A percentile compares a stretch with the other conserved stretches of the same genome.
Evolutionary conservation across 768 basidiomycete species (phyloP).

Genomic region (Suillus plorans): DNA sequence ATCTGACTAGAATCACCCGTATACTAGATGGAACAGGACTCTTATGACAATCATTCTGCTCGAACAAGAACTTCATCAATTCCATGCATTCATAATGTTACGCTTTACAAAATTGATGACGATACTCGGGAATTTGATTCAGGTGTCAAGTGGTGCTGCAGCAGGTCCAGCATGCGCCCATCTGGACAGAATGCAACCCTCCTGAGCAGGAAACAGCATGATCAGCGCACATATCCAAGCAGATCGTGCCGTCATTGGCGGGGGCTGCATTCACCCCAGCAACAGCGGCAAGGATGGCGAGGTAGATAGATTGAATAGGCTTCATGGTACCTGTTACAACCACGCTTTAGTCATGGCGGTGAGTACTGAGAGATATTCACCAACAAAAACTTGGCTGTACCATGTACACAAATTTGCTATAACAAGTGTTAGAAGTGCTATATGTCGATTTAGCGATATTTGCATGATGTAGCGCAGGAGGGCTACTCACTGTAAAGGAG

Average conservation of each 20-base stretch:
- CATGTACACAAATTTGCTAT: background rate
- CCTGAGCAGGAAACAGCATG: rapidly evolving
- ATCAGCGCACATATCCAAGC: background rate
- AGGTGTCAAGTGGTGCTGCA: background rate
- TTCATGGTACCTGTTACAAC: background rate
- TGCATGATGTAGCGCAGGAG: background rate
- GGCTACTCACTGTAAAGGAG: background rate
- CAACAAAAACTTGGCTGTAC: background rate
- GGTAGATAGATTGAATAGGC: background rate
- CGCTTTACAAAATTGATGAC: background rate
- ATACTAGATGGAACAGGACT: background rate
- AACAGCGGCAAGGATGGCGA: background rate
- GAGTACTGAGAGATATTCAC: background rate
- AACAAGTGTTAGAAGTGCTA: background rate
- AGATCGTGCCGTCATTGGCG: background rate
- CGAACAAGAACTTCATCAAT: background rate
- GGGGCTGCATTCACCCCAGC: background rate
- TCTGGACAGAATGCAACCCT: background rate
- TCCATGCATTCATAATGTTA: background rate
- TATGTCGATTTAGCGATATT: background rate
- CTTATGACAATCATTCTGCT: background rate
- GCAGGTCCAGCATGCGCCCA: background rate
- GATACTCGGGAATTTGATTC: background rate
- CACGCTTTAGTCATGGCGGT: background rate
- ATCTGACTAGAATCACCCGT: background rate